Base-by-base conservation (phyloP, 2,329 filamentous ascomycete genomes). In the Tolypocladium ophioglossoides region DNA sequence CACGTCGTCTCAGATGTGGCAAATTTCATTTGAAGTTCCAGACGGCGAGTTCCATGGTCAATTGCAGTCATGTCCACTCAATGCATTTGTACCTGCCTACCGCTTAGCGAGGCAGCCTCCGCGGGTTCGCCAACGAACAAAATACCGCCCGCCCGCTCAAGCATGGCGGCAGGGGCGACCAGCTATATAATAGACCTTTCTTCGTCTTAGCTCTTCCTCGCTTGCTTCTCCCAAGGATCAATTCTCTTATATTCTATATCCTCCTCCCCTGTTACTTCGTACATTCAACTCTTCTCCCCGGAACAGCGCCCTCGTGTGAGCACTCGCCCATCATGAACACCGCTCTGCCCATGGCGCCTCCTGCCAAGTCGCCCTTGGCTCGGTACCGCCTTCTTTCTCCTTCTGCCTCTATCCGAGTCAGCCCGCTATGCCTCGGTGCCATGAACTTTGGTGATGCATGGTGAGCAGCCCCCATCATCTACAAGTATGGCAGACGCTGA, bases 351-450 rank as follows among this genome's bases (percentile, higher is more conserved):
- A 58, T 62, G 51, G 73, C 78, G 7, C 72, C 78, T 4, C 68
- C 75, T 4, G 77, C 82, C 30, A 75, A 79, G 66, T 84, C 83
- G 55, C 78, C 81, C 54, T 69, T 89, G 58, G 83, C 75, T 56
- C 78, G 82, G 52, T 86, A 87, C 61, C 82, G 85, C 8, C 68
- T 89, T 48, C 77, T 89, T 14, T 80, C 85, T 1, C 83, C 85
- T 11, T 80, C 76, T 0, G 85, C 86, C 2, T 77, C 78, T 0
- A 74, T 89, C 24, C 75, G 83, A 35, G 84, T 88, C n/a, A 85
- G 81, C 57, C 85, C 85, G 5, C 66, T 89, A 0, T 82, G 78
- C 46, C 75, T 89, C 2, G 85, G 84, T 12, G 73, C 74, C 52
- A 85, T 86, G 82, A 83, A 78, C 67, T 82, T 87, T 68, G 84